Base-by-base conservation (phyloP, 352 stramenopile genomes). In the Phytopythium cucurbitacearum region DNA sequence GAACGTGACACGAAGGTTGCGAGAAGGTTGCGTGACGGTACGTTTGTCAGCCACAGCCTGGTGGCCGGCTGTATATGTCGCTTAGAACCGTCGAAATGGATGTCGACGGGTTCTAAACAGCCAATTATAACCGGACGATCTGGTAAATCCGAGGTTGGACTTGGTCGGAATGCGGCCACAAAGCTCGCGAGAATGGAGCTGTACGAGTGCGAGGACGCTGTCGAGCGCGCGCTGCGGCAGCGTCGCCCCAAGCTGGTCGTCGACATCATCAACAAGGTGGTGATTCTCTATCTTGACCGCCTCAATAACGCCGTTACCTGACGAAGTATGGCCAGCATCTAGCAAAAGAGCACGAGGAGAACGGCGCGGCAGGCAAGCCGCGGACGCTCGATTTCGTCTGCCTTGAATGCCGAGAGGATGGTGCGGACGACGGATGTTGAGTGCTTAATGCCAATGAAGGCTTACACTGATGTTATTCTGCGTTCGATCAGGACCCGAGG, bases 161-260 rank as follows among this genome's bases (percentile, higher is more conserved):
- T 28, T 28, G 21, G 21, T 28, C 21, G 21, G 21, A 28, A 28
- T 28, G 21, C 21, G 21, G 21, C 21, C 21, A 53, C 15, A 34
- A 33, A 21, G 49, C 12, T n/a, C 32, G 39, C 6, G 32, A 8
- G 7, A 1, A 92, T 94, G 83, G 78, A 94, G 59, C 66, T 91
- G 44, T 74, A 66, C 46, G 75, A 87, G 53, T 94, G 83, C 68
- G 80, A 94, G 48, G 78, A 87, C 41, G 83, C 80, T n/a, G 80
- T 94, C 59, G 68, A 90, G 51, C 53, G 57, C 52, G 83, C 83
- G 52, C 79, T 91, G n/a, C 71, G 78, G 67, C 74, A 86, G 60
- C 65, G 68, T 28, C 83, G 83, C 7, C 80, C 80, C 12, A 71
- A 73, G 59, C 59, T 83, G 47, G 80, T 91, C 50, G 71, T 89